A percentile compares a stretch with the other conserved stretches of the same genome.
phyloP scores from a whole-genome alignment of 495 filamentous ascomycete genomes.

The Chaetomium tenue region DNA sequence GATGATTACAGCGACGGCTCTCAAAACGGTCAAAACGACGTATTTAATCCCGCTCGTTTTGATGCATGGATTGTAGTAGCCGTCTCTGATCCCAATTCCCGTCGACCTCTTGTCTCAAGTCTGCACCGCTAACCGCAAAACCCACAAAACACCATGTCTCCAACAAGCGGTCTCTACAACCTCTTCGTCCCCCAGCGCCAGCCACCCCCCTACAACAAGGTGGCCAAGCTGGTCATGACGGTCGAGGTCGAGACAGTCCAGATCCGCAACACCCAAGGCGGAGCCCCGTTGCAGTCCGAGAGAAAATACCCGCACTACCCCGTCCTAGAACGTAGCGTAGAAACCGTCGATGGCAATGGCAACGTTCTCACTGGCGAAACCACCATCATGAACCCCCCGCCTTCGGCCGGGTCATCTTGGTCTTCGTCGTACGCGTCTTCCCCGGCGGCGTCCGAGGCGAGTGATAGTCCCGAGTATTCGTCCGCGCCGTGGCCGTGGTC shows the following conservation, averaged over 20 bases:
- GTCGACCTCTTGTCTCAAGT: not conserved
- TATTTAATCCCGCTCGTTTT: not conserved
- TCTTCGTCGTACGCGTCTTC: not conserved
- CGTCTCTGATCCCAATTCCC: not conserved
- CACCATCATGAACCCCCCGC: too few relatives aligned
- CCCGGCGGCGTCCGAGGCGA: not conserved
- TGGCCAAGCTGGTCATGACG: slow-evolving; percentile 2
- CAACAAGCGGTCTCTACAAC: not conserved
- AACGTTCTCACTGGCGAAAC: too few relatives aligned
- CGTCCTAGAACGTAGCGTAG: not conserved
- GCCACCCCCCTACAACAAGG: not conserved
- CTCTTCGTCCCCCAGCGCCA: not conserved
- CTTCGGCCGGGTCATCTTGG: not conserved
- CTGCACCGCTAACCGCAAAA: not conserved
- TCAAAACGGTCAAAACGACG: not conserved
- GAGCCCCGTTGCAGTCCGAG: not conserved
- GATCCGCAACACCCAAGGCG: not conserved
- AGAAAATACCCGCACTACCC: not conserved
- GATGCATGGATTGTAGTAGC: not conserved
- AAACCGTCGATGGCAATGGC: not conserved
- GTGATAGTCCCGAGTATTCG: too few relatives aligned
- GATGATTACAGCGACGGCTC: not conserved
- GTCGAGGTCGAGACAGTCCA: slow-evolving; percentile 1
- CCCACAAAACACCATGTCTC: not conserved
- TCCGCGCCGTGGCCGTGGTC: too few relatives aligned